Conservation (phyloP, 1,139 yeast species). For the Kodamaea sp. region DNA sequence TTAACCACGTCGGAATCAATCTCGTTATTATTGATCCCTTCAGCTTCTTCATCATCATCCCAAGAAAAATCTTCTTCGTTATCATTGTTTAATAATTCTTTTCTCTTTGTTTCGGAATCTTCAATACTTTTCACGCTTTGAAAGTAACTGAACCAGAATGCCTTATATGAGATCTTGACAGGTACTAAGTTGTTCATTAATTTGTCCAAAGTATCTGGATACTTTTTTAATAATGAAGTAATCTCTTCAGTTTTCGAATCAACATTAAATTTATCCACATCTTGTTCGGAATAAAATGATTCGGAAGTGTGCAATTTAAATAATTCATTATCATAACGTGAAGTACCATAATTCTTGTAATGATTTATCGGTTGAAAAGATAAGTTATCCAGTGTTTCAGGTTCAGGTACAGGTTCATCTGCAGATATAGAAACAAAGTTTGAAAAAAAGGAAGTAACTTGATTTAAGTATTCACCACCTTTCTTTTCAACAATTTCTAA, state of each 20-base stretch:
- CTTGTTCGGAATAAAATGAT: slow-evolving; percentile 15
- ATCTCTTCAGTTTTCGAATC: slow-evolving; percentile 54
- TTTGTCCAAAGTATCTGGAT: slow-evolving; percentile 49
- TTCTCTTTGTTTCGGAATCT: slow-evolving; percentile 64
- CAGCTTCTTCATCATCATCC: slow-evolving; percentile 64
- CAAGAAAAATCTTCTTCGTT: slow-evolving; percentile 50
- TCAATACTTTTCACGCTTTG: slow-evolving; percentile 51
- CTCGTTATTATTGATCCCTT: slow-evolving; percentile 11
- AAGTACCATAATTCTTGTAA: slow-evolving; percentile 34
- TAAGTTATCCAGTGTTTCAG: slow-evolving; percentile 13
- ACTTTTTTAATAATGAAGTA: slow-evolving; percentile 42
- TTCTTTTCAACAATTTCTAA: slow-evolving; percentile 63
- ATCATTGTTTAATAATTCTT: slow-evolving; percentile 47
- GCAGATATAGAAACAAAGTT: slow-evolving; percentile 46
- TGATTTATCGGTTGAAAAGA: slow-evolving; percentile 21
- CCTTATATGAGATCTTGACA: slow-evolving; percentile 49
- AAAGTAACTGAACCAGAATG: slow-evolving; percentile 78
- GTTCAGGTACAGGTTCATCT: slow-evolving; percentile 12
- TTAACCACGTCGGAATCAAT: slow-evolving; percentile 13
- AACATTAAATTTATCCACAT: slow-evolving; percentile 34
- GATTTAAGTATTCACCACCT: slow-evolving; percentile 57
- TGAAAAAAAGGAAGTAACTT: slow-evolving; percentile 56
- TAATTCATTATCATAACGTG: slow-evolving; percentile 41
- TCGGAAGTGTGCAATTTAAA: slow-evolving; percentile 38
- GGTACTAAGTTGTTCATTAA: slow-evolving; percentile 71